Percentiles rank a stretch among this genome's conserved stretches.
These are phyloP conservation scores for Fistulinella staudtii DNA, from an alignment of 1,284 basidiomycete genomes.

Conservation along the genomic window DNA sequence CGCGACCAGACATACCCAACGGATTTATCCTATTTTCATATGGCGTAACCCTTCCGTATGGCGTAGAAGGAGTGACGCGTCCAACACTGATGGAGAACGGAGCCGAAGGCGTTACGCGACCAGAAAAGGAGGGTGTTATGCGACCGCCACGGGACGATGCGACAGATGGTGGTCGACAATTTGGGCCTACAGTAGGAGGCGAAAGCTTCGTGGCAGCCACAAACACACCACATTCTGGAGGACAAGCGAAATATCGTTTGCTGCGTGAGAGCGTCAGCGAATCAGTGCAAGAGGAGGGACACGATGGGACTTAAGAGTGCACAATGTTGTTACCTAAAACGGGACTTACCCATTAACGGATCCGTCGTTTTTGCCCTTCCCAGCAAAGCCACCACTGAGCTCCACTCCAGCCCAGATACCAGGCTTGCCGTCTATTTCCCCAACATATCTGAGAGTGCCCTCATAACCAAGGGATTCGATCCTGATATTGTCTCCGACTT, in stretches of 20 bases:
- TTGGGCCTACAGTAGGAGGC: constrained; percentile 59
- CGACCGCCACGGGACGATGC: constrained; percentile 69
- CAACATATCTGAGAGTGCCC: constrained; percentile 75
- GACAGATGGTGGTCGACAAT: constrained; percentile 72
- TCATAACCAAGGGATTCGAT: constrained; percentile 85
- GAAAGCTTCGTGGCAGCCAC: constrained; percentile 81
- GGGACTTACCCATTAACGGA: constrained; percentile 77
- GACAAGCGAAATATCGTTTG: constrained; percentile 84
- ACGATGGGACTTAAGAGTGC: not conserved
- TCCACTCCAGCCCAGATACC: constrained; percentile 92
- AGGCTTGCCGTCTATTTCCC: constrained; percentile 80
- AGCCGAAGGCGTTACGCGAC: constrained; percentile 44
- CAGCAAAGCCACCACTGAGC: constrained; percentile 76
- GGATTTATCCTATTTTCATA: constrained; percentile 23
- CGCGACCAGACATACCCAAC: constrained; percentile 33
- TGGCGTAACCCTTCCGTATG: constrained; percentile 39
- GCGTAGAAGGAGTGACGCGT: constrained; percentile 43
- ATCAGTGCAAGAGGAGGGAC: constrained; percentile 2
- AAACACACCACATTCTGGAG: constrained; percentile 88
- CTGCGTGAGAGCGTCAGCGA: constrained; percentile 36
- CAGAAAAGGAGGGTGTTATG: constrained; percentile 45
- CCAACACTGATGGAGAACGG: constrained; percentile 40
- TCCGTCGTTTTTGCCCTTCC: constrained; percentile 97
- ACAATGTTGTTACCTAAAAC: not conserved
- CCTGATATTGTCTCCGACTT: constrained; percentile 76